Percentiles rank a stretch among this genome's conserved stretches.
phyloP scores from a whole-genome alignment of 2,329 filamentous ascomycete genomes.

The Sporothrix variecibatus region DNA sequence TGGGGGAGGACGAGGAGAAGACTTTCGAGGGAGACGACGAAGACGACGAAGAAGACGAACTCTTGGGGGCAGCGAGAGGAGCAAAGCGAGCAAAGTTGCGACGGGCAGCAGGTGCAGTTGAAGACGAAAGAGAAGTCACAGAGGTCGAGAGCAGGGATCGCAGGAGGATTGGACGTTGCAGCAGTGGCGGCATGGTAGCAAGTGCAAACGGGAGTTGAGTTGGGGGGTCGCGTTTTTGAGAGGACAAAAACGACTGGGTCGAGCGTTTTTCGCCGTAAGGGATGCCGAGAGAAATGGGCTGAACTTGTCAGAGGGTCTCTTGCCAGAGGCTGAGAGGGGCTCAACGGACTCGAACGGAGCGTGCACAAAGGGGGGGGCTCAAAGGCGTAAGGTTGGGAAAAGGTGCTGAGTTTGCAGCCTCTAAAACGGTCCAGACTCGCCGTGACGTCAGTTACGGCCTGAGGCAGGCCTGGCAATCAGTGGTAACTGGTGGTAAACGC shows the following conservation, averaged over 20 bases:
- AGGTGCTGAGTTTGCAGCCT: background rate
- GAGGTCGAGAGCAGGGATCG: background rate
- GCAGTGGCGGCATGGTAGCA: constrained; percentile 6
- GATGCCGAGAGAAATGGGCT: background rate
- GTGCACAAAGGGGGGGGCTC: too few species aligned
- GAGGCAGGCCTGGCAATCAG: background rate
- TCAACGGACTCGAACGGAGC: background rate
- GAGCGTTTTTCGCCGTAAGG: background rate
- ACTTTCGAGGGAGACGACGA: background rate
- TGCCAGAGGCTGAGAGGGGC: background rate
- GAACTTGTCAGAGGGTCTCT: background rate
- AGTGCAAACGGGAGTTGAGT: background rate
- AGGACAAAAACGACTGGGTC: background rate
- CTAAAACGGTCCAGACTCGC: background rate
- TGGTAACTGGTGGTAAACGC: background rate
- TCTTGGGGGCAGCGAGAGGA: background rate
- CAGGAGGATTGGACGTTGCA: background rate
- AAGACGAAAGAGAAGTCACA: background rate
- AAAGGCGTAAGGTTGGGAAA: background rate
- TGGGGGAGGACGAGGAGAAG: background rate
- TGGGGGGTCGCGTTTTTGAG: background rate
- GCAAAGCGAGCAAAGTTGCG: background rate
- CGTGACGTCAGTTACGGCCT: background rate
- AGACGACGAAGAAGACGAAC: background rate
- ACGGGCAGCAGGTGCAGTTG: background rate